Conservation (phyloP, 2,329 filamentous ascomycete species). For the Pyrenophora seminiperda region DNA sequence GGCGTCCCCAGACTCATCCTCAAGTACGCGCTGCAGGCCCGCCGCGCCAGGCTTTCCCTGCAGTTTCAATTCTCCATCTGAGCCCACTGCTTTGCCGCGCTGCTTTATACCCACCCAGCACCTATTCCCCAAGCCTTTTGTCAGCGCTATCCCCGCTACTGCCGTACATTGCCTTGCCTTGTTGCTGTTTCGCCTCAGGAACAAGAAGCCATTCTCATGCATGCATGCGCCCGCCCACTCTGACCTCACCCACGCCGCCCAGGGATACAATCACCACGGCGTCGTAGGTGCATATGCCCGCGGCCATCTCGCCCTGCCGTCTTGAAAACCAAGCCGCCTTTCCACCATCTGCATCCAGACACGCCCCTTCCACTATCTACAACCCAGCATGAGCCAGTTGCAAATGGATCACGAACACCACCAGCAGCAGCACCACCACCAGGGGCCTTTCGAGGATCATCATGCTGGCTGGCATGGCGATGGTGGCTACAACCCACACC, state of each 20-base stretch:
- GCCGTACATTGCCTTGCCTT: constrained; percentile 31
- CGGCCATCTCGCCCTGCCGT: constrained; percentile 24
- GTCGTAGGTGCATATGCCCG: constrained; percentile 45
- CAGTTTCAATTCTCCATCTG: constrained; percentile 31
- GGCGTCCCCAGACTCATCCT: constrained; percentile 38
- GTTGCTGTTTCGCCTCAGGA: constrained; percentile 44
- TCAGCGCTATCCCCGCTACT: constrained; percentile 35
- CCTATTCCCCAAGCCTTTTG: constrained; percentile 35
- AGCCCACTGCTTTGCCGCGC: constrained; percentile 30
- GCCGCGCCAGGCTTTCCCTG: constrained; percentile 41
- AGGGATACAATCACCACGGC: constrained; percentile 35
- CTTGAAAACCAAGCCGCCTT: constrained; percentile 32
- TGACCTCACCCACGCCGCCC: constrained; percentile 40
- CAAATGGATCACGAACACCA: constrained; percentile 51
- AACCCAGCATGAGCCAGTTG: constrained; percentile 48
- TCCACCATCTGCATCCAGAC: constrained; percentile 21
- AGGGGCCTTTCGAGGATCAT: constrained; percentile 45
- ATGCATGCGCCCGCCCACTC: constrained; percentile 46
- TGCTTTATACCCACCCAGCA: constrained; percentile 16
- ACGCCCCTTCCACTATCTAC: constrained; percentile 19
- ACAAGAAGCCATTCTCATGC: constrained; percentile 43
- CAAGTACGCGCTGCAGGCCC: constrained; percentile 46
- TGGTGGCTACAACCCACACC: constrained; percentile 40
- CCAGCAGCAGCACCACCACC: constrained; percentile 35
- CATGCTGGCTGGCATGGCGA: constrained; percentile 41